Conservation (phyloP, 2,329 filamentous ascomycete genomes). For the Ceratocystis huliohia region DNA sequence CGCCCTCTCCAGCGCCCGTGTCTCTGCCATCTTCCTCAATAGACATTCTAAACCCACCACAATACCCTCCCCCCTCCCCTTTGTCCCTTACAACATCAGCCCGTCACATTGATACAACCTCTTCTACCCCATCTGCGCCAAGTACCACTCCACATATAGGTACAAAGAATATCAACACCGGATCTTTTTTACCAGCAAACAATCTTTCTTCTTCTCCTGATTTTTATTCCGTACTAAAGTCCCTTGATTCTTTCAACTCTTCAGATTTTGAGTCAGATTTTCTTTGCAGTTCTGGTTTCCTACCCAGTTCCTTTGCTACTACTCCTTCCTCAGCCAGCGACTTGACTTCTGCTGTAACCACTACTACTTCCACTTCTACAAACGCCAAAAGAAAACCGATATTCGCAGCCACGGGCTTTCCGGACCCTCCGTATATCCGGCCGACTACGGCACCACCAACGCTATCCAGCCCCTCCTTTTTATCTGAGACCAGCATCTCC, state of each 20-base stretch:
- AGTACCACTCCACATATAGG: conserved; percentile 13
- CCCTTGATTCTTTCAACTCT: conserved; percentile 20
- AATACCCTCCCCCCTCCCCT: conserved; percentile 23
- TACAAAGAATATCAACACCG: conserved; percentile 14
- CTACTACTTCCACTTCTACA: conserved; percentile 5
- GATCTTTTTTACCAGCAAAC: conserved; percentile 5
- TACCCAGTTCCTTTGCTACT: conserved; percentile 5
- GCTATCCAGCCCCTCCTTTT: conserved; percentile 22
- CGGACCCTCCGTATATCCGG: conserved; percentile 8
- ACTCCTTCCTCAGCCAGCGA: not conserved
- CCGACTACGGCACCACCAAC: conserved; percentile 19
- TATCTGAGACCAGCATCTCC: conserved; percentile 7
- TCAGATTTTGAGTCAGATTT: conserved; percentile 17
- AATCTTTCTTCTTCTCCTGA: conserved; percentile 14
- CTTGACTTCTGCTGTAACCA: not conserved
- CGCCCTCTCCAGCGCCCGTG: conserved; percentile 23
- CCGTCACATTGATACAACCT: conserved; percentile 13
- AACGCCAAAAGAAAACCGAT: not conserved
- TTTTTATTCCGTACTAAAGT: conserved; percentile 10
- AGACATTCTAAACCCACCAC: conserved; percentile 15
- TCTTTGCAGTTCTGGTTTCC: conserved; percentile 15
- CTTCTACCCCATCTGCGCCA: conserved; percentile 1
- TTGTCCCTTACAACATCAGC: conserved; percentile 21
- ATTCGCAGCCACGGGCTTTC: not conserved
- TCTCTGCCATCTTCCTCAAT: conserved; percentile 25